Evolutionary conservation across 2,329 filamentous ascomycete species (phyloP).

Genomic region (Microdochium paspali): DNA sequence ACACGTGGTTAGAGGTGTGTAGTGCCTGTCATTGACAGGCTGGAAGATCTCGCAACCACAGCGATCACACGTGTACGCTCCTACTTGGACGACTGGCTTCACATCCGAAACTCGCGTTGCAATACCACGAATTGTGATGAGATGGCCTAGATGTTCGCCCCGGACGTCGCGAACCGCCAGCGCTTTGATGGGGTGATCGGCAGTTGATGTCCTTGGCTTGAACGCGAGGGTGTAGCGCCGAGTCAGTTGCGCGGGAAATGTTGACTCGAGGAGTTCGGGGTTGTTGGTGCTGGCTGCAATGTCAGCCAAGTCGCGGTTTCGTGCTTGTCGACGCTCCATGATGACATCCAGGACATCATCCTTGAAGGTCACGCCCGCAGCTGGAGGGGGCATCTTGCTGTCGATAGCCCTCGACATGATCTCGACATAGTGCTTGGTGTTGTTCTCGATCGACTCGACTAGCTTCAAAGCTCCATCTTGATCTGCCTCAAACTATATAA

Average conservation of each 20-base stretch:
- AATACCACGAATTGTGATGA: conserved; percentile 93
- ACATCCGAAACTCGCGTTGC: conserved; percentile 94
- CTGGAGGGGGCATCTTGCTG: conserved; percentile 71
- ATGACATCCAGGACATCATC: conserved; percentile 96
- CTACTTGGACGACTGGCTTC: conserved; percentile 95
- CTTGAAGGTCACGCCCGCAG: conserved; percentile 81
- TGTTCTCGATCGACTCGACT: conserved; percentile 76
- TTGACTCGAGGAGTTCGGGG: conserved; percentile 56
- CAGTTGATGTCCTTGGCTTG: conserved; percentile 73
- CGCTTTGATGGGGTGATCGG: conserved; percentile 51
- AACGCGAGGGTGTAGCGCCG: conserved; percentile 93
- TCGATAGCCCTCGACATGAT: conserved; percentile 84
- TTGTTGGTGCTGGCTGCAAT: conserved; percentile 58
- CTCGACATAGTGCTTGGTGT: conserved; percentile 93
- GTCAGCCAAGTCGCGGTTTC: conserved; percentile 68
- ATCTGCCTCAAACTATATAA: conserved; percentile 63
- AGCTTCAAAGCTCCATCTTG: conserved; percentile 61
- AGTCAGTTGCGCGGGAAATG: conserved; percentile 87
- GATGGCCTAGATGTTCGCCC: conserved; percentile 82
- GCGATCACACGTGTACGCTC: conserved; percentile 93
- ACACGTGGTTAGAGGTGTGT: conserved; percentile 77
- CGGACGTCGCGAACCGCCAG: conserved; percentile 89
- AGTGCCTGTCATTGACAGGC: conserved; percentile 84
- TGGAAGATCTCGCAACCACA: conserved; percentile 98
- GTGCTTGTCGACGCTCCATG: conserved; percentile 80